Conservation (phyloP, 768 basidiomycete genomes). For the Basidioascus undulatus region DNA sequence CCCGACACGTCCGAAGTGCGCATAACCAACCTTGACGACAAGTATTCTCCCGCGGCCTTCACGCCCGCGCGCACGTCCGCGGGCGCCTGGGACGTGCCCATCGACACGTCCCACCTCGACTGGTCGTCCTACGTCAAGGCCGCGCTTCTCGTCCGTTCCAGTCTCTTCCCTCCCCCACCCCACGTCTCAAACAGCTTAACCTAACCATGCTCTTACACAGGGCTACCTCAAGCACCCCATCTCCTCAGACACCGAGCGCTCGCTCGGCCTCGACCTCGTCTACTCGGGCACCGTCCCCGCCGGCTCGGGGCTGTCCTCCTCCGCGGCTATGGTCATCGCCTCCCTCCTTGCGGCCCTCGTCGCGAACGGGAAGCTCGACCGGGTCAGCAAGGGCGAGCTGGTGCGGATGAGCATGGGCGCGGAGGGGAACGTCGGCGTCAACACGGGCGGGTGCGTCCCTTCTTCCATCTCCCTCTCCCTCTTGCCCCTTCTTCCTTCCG, state of each 20-base stretch:
- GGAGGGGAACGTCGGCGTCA: slow-evolving; percentile 33
- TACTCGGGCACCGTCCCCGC: slow-evolving; percentile 64
- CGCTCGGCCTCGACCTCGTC: slow-evolving; percentile 43
- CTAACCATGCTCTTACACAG: slow-evolving; percentile 16
- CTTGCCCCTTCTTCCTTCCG: slow-evolving; percentile 6
- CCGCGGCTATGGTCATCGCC: slow-evolving; percentile 74
- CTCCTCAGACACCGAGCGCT: slow-evolving; percentile 16
- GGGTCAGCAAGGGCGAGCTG: slow-evolving; percentile 39
- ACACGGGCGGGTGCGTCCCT: slow-evolving; percentile 16
- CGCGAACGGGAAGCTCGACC: slow-evolving; percentile 37
- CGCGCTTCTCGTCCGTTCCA: slow-evolving; percentile 23
- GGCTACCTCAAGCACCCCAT: slow-evolving; percentile 46
- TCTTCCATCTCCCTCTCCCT: background rate
- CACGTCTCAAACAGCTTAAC: background rate
- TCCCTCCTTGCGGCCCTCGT: slow-evolving; percentile 37
- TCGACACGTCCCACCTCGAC: slow-evolving; percentile 38
- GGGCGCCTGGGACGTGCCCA: slow-evolving; percentile 42
- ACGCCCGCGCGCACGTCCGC: slow-evolving; percentile 24
- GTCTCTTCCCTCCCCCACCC: background rate
- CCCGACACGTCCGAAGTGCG: no score
- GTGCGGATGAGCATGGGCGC: slow-evolving; percentile 57
- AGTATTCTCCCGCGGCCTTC: slow-evolving; percentile 37
- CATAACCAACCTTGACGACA: no score
- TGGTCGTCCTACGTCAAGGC: slow-evolving; percentile 83
- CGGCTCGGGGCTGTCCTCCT: slow-evolving; percentile 66